Percentiles rank a stretch among this genome's conserved stretches.
phyloP scores from a whole-genome alignment of 192 early-diverging fungal genomes.

The Podila minutissima region DNA sequence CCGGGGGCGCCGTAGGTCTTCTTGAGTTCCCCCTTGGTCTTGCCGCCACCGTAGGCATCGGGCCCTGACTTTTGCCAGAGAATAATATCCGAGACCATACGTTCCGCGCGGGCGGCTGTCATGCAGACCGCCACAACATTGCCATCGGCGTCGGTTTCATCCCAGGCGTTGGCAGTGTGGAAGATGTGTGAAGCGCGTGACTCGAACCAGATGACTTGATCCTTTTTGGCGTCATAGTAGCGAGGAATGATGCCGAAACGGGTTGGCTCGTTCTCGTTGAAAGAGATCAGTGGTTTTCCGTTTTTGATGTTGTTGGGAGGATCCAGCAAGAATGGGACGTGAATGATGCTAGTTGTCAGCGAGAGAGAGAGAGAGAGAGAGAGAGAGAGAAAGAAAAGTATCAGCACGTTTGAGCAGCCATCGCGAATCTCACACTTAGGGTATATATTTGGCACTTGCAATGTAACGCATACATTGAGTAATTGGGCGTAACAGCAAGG shows the following conservation, averaged over 20 bases:
- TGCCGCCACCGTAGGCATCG: constrained; percentile 21
- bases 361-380: no score
- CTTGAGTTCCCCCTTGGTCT: constrained; percentile 24
- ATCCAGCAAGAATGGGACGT: constrained; percentile 12
- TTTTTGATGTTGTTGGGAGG: neutral
- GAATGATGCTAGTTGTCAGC: constrained; percentile 16
- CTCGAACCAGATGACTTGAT: constrained; percentile 40
- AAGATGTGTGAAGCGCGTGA: constrained; percentile 38
- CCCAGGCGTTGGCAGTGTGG: constrained; percentile 46
- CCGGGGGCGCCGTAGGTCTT: constrained; percentile 11
- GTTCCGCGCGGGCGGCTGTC: constrained; percentile 30
- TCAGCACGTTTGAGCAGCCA: neutral
- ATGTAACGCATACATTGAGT: constrained; percentile 21
- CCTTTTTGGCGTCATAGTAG: constrained; percentile 19
- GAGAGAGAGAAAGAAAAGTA: neutral
- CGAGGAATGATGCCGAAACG: constrained; percentile 40
- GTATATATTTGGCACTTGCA: no score
- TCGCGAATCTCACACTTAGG: neutral
- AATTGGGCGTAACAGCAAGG: constrained; percentile 20
- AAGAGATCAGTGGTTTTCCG: constrained; percentile 24
- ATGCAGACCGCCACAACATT: constrained; percentile 35
- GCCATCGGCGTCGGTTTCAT: constrained; percentile 29
- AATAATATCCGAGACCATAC: constrained; percentile 23
- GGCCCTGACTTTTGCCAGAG: constrained; percentile 25
- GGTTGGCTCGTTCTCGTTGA: constrained; percentile 9